Base-by-base conservation (phyloP, 2,329 filamentous ascomycete species). In the Botryotinia globosa region DNA sequence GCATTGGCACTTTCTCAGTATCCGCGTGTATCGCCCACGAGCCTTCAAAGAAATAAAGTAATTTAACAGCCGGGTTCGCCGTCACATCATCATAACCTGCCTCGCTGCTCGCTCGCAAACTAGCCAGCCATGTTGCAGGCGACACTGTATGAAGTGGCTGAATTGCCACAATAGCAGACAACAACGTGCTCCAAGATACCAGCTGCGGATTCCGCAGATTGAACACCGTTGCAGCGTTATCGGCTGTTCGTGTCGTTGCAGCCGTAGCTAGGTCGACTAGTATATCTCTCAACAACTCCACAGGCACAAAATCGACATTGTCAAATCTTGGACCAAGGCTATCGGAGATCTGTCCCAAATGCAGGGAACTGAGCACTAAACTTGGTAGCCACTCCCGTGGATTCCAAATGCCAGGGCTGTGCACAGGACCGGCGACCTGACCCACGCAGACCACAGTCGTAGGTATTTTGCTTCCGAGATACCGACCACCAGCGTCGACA, bases 221-320 rank as follows among this genome's bases (percentile, higher is more conserved):
- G 54, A 58, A 58, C 29, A 58, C 29, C 29, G 29, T 58, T 7
- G 54, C 29, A 32, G 54, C 54, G 2, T 58, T 32, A 58, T 58
- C 16, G 54, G 54, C 16, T 58, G n/a, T 58, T 34, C 6, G 54
- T 32, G 54, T 34, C 29, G 29, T 58, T 58, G 29, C 54, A 58
- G 54, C 29, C 54, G 54, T 58, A 58, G 51, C 34, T 6, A 83
- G 75, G n/a, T 82, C 81, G 9, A 81, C 76, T 0, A 85, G 69
- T 7, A 82, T 34, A 18, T 18, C 16, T 16, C 42, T 44, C 42
- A 44, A 44, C 42, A 44, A 44, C 16, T 44, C 42, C 16, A 44
- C 42, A 44, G 42, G 16, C 16, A 44, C 16, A 44, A 44, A 44
- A 44, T 44, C 42, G 42, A 44, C 42, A 44, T 44, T 18, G 42